Evolutionary conservation across 805 yeast species (phyloP), one percentile per base, ranked within the genome.

Genomic region (Komagataella phaffii): DNA sequence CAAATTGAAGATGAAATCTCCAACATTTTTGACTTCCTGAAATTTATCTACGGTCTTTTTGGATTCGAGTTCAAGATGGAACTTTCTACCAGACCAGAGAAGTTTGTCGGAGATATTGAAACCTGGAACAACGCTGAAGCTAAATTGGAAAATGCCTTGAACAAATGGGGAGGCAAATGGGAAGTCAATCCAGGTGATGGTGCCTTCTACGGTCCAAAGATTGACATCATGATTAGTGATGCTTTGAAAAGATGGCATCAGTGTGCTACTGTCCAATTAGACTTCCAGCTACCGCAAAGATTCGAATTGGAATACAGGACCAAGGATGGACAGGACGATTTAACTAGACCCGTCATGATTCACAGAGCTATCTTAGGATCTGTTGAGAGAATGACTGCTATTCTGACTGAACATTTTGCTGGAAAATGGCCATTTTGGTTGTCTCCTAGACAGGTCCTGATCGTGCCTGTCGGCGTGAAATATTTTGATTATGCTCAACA

Each of bases 401-500:
- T 93, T 61, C 81, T 93, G 69, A 90, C 96, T 54, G 99, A 93
- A 72, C 99, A 93, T 74, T 93, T 77, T 72, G 96, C 90, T 65
- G 99, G 99, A 64, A 93, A 89, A 69, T 93, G 99, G 99, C 99
- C 99, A 64, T 88, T 93, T 79, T 93, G 99, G 99, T 77, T 93
- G 66, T 90, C 98, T n/a, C 99, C 99, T 64, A 85, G 99, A 75
- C 99, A 93, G 74, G 79, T 91, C 53, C 75, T 91, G 61, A 95
- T 93, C 62, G 93, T 93, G 30, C 99, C 99, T 60, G 97, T 93
- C 61, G 97, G 96, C 64, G 95, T 86, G 57, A 88, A 87, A 69
- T 91, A 84, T 75, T 81, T 76, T 63, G 96, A 83, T 57, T 93
- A 93, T 64, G 99, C 98, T 46, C 82, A 84, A 68, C 73, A 80